phyloP scores from a whole-genome alignment of 345 rosid species.

The Eucalyptus sp. region DNA sequence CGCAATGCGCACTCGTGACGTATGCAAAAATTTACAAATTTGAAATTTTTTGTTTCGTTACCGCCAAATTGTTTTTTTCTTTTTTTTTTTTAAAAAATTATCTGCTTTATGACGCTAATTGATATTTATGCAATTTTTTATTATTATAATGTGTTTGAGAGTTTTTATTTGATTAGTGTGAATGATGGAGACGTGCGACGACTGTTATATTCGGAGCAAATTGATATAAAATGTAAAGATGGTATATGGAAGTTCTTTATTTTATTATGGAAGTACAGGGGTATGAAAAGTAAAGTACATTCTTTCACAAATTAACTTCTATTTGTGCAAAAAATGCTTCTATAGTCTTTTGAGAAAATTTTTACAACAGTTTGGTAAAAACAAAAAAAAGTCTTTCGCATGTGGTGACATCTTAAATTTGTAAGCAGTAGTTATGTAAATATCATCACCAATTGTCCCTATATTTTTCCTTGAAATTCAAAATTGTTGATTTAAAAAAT shows the following conservation, averaged over 20 bases:
- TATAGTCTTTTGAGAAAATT: no score
- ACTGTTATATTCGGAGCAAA: rapidly evolving
- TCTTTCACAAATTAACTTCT: not conserved
- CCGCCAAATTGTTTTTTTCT: no score
- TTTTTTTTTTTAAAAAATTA: not conserved
- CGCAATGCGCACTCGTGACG: no score
- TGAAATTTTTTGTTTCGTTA: no score
- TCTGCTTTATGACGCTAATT: not conserved
- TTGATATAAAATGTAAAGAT: not conserved
- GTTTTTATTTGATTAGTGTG: not conserved
- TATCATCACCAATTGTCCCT: no score
- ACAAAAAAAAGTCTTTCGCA: no score
- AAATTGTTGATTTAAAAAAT: no score
- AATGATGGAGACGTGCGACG: not conserved
- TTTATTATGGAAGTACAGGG: not conserved
- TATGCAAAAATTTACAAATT: no score
- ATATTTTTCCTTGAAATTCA: no score
- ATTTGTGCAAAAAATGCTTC: not conserved
- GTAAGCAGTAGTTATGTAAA: no score
- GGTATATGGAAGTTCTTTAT: rapidly evolving
- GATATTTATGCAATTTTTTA: not conserved
- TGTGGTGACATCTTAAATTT: not conserved
- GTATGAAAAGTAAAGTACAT: not conserved
- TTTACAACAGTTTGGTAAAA: not conserved
- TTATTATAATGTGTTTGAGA: not conserved